Conservation (phyloP, 2,329 filamentous ascomycete species). For the Pezicula neosporulosa region DNA sequence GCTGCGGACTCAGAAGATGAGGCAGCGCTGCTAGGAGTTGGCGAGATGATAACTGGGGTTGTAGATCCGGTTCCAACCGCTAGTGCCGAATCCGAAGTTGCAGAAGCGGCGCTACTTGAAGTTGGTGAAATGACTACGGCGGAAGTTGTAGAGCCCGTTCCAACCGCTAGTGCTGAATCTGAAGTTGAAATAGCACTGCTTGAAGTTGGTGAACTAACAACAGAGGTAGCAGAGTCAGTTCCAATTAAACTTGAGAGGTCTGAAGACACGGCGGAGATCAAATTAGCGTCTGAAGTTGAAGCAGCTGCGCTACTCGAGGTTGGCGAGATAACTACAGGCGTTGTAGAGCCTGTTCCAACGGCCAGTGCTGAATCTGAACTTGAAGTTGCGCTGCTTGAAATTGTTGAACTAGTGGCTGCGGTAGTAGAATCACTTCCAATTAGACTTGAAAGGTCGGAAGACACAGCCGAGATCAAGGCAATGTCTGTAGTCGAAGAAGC, state of each 20-base stretch:
- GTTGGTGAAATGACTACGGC: conserved; percentile 4
- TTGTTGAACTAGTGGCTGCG: background rate
- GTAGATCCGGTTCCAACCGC: conserved; percentile 9
- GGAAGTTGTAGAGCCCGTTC: background rate
- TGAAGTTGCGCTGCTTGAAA: background rate
- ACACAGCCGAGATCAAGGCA: background rate
- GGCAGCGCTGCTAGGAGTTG: conserved; percentile 4
- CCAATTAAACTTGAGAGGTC: background rate
- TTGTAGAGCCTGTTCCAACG: conserved; percentile 3
- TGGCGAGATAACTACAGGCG: conserved; percentile 1
- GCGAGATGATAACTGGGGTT: conserved; percentile 8
- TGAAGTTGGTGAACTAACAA: background rate
- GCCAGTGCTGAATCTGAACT: background rate
- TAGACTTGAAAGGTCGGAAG: background rate
- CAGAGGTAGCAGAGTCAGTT: background rate
- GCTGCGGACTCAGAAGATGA: conserved; percentile 3
- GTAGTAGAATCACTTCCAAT: background rate
- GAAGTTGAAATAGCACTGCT: background rate
- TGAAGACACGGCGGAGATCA: background rate
- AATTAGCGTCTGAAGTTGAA: background rate
- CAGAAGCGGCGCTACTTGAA: background rate
- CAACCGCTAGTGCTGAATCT: background rate
- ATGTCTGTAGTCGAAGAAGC: background rate
- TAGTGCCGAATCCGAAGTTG: conserved; percentile 1
- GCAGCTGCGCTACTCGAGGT: background rate